Percentiles rank a stretch among this genome's conserved stretches.
Evolutionary conservation across 2,329 filamentous ascomycete species (phyloP).

Genomic region (Esteya vermicola): DNA sequence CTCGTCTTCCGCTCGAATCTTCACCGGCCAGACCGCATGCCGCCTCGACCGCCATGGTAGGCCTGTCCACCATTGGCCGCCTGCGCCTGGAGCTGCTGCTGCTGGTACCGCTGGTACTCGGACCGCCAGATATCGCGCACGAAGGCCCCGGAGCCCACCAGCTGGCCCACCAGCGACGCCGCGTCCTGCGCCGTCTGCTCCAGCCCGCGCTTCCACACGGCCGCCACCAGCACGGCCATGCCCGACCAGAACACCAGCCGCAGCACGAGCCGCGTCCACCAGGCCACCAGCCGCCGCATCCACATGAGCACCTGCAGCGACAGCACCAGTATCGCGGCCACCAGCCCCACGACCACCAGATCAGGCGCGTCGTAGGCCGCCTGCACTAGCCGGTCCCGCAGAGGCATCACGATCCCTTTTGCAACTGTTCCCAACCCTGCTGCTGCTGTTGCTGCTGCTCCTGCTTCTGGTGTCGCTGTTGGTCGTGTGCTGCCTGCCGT

Average conservation of each 20-base stretch:
- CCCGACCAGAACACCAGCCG: conserved; percentile 49
- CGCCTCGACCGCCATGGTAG: conserved; percentile 2
- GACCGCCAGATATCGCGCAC: conserved; percentile 39
- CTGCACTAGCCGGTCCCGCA: conserved; percentile 25
- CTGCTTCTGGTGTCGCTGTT: too few relatives aligned
- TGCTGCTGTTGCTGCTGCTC: too few relatives aligned
- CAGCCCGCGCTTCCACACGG: conserved; percentile 51
- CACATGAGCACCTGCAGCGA: conserved; percentile 55
- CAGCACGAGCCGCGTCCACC: conserved; percentile 57
- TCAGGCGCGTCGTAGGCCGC: conserved; percentile 25
- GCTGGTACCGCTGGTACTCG: conserved; percentile 44
- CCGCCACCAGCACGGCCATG: conserved; percentile 37
- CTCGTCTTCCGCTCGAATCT: too few relatives aligned
- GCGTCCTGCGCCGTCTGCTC: conserved; percentile 49
- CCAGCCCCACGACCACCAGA: conserved; percentile 27
- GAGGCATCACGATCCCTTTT: conserved; percentile 26
- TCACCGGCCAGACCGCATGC: conserved; percentile 3
- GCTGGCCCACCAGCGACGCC: conserved; percentile 25
- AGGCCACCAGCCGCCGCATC: conserved; percentile 58
- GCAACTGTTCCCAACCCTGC: too few relatives aligned
- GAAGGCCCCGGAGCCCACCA: conserved; percentile 31
- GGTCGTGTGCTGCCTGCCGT: too few relatives aligned
- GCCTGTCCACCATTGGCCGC: not conserved
- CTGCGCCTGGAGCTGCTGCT: conserved; percentile 23
- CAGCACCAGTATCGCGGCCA: conserved; percentile 40